Evolutionary conservation across 2,329 filamentous ascomycete species (phyloP).

Genomic region (Colletotrichum kahawae): DNA sequence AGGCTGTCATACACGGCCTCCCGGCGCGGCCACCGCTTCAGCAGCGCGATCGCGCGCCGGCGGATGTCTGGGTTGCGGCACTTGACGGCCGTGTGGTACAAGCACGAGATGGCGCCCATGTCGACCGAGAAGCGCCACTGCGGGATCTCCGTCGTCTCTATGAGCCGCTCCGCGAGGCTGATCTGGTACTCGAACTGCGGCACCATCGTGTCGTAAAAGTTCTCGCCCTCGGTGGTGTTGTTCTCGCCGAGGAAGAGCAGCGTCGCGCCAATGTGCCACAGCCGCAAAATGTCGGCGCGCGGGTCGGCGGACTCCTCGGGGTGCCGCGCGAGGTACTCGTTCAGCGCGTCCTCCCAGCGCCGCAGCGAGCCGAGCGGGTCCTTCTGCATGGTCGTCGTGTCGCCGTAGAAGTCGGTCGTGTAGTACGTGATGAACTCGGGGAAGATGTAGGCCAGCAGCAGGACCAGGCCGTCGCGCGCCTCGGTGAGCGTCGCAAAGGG

Average conservation of each 20-base stretch:
- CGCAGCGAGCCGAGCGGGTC: background rate
- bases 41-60: background rate
- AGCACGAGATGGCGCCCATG: background rate
- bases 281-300: background rate
- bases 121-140: background rate
- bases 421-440: background rate
- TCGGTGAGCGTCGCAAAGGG: background rate
- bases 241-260: background rate
- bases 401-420: background rate
- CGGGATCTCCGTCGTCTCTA: background rate
- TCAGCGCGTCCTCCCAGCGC: background rate
- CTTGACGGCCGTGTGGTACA: slow-evolving; percentile 1
- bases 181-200: background rate
- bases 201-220: background rate
- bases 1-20: background rate
- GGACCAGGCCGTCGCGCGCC: background rate
- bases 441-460: background rate
- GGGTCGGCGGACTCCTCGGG: background rate
- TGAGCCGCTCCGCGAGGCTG: background rate
- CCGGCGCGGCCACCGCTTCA: background rate
- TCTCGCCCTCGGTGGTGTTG: background rate
- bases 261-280: background rate
- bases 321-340: background rate
- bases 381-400: background rate
- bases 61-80: background rate